These are phyloP conservation scores for Penicillium desertorum DNA, from an alignment of 495 filamentous ascomycete species.

Conservation along the genomic window DNA sequence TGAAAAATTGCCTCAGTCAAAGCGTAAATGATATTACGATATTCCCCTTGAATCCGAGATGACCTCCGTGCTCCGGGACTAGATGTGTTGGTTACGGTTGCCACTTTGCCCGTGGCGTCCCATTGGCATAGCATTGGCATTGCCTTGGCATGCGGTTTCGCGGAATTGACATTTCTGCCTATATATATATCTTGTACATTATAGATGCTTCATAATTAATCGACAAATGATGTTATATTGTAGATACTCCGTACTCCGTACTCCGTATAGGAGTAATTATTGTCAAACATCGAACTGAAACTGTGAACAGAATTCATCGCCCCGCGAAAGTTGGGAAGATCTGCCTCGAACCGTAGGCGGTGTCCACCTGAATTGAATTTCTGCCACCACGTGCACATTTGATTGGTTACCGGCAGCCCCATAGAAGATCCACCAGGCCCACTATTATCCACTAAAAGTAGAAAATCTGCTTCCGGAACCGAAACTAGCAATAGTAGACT, in stretches of 20 bases:
- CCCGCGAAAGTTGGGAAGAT: conserved; percentile 10
- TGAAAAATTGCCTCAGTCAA: background rate
- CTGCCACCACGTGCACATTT: conserved; percentile 29
- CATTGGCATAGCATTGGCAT: background rate
- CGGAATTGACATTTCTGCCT: background rate
- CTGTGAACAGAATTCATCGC: background rate
- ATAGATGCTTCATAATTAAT: background rate
- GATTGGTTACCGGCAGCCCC: conserved; percentile 20
- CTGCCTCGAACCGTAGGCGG: conserved; percentile 10
- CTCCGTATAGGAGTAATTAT: background rate
- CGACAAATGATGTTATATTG: background rate
- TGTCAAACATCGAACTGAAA: background rate
- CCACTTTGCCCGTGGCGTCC: background rate
- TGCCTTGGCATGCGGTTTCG: background rate
- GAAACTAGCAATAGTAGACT: background rate
- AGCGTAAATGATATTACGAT: background rate
- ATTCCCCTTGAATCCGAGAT: background rate
- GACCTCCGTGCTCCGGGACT: background rate
- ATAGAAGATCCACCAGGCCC: background rate
- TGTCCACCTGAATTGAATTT: conserved; percentile 11
- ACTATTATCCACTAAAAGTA: background rate
- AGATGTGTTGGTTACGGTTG: background rate
- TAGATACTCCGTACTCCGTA: background rate
- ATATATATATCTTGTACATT: background rate
- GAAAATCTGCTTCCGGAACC: conserved; percentile 7